phyloP scores from a whole-genome alignment of 495 filamentous ascomycete genomes.

The Parathielavia hyrcaniae region DNA sequence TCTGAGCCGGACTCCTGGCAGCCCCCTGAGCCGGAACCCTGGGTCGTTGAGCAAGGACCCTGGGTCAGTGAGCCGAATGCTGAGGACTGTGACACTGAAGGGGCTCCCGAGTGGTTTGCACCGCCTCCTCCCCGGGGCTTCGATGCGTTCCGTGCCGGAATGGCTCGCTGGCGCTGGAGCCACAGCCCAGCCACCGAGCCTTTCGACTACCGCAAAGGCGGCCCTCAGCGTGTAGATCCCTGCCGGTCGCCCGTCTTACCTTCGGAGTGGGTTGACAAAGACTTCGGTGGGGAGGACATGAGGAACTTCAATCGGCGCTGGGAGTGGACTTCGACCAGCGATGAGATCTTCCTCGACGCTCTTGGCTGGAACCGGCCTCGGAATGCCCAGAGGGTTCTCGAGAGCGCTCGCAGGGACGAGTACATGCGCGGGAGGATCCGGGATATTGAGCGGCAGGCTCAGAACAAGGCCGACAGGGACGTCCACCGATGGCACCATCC shows the following conservation, averaged over 20 bases:
- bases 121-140: not conserved
- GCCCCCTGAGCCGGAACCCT: not conserved
- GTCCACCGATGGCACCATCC: not conserved
- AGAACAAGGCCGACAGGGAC: not conserved
- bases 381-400: not conserved
- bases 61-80: not conserved
- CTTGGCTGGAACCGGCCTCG: not conserved
- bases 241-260: not conserved
- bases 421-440: not conserved
- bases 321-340: not conserved
- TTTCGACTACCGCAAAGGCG: constrained; percentile 19
- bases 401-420: not conserved
- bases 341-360: not conserved
- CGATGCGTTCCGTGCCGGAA: not conserved
- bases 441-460: not conserved
- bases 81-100: not conserved
- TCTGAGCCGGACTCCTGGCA: not conserved
- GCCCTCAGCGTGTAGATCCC: constrained; percentile 19
- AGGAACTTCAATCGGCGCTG: not conserved
- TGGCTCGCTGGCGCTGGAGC: constrained; percentile 5
- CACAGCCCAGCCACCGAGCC: not conserved
- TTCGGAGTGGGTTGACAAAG: not conserved
- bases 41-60: not conserved
- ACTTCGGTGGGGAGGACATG: not conserved
- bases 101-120: not conserved